A percentile compares a stretch with the other conserved stretches of the same genome.
Conservation (phyloP, 352 stramenopile genomes). For the Phytophthora rubi region DNA sequence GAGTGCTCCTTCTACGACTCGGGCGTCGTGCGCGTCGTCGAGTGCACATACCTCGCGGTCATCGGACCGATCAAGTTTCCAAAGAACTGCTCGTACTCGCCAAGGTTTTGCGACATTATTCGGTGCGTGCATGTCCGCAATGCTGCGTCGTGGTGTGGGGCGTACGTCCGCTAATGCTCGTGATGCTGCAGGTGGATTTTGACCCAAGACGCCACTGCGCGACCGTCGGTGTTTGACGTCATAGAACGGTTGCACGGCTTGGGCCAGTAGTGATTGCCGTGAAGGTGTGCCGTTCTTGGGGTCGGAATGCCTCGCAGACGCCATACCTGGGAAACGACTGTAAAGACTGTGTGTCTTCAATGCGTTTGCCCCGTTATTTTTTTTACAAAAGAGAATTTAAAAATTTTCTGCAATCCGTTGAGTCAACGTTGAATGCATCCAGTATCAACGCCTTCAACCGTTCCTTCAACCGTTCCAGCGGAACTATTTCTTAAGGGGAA, state of each 20-base stretch:
- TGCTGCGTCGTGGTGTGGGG: background rate
- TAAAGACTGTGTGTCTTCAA: background rate
- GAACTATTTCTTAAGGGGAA: no score
- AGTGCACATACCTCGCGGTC: slow-evolving; percentile 88
- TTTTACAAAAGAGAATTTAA: no score
- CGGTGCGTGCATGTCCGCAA: slow-evolving; percentile 38
- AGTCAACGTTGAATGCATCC: no score
- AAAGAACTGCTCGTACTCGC: slow-evolving; percentile 60
- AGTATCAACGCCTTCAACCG: no score
- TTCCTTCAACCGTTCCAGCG: no score
- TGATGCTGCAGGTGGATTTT: slow-evolving; percentile 66
- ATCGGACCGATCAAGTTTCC: slow-evolving; percentile 87
- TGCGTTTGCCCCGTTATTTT: background rate
- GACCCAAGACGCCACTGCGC: slow-evolving; percentile 50
- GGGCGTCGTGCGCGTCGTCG: slow-evolving; percentile 69
- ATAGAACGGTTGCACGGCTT: slow-evolving; percentile 65
- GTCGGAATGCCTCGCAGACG: background rate
- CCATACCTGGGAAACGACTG: background rate
- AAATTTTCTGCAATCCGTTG: no score
- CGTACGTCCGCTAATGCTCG: background rate
- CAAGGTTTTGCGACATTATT: slow-evolving; percentile 76
- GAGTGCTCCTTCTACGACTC: slow-evolving; percentile 85
- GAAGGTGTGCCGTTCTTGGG: background rate
- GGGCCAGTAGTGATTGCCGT: slow-evolving; percentile 20
- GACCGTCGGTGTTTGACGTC: slow-evolving; percentile 71